These are phyloP conservation scores for Hypoxylon sp. DNA, from an alignment of 2,329 filamentous ascomycete species.

Conservation along the genomic window DNA sequence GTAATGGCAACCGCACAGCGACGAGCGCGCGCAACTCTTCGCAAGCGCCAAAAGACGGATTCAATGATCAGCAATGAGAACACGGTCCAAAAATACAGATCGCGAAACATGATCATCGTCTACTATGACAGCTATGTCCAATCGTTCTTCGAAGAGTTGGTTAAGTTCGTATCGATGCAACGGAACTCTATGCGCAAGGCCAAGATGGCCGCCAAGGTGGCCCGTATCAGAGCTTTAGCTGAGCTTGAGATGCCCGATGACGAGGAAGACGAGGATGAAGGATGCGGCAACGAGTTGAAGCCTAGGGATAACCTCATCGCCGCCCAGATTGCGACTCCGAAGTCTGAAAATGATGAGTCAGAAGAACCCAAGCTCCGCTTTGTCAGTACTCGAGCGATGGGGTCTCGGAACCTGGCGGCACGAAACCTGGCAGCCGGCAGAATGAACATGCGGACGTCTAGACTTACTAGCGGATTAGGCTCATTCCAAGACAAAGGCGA, in stretches of 20 bases:
- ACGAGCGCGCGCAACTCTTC: constrained; percentile 62
- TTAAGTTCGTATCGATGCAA: constrained; percentile 83
- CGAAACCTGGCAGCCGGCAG: constrained; percentile 41
- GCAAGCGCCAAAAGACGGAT: constrained; percentile 64
- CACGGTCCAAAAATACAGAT: constrained; percentile 70
- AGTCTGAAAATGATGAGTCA: constrained; percentile 27
- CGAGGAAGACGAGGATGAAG: constrained; percentile 55
- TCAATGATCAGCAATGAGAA: constrained; percentile 66
- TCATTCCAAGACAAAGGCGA: constrained; percentile 56
- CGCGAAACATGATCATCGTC: constrained; percentile 84
- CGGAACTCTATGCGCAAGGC: constrained; percentile 89
- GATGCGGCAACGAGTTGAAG: constrained; percentile 48
- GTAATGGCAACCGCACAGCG: constrained; percentile 61
- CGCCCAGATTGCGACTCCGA: constrained; percentile 37
- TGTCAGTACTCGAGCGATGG: constrained; percentile 57
- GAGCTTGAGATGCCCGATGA: constrained; percentile 70
- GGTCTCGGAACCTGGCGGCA: constrained; percentile 42
- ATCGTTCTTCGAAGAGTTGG: constrained; percentile 82
- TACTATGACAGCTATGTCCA: constrained; percentile 93
- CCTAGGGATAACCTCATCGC: constrained; percentile 47
- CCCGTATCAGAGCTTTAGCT: constrained; percentile 71
- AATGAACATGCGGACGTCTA: constrained; percentile 46
- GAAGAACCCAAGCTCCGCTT: constrained; percentile 55
- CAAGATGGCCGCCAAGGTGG: constrained; percentile 84
- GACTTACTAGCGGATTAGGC: constrained; percentile 46